Evolutionary conservation across 768 basidiomycete species (phyloP).

Genomic region (Russula olivacea): DNA sequence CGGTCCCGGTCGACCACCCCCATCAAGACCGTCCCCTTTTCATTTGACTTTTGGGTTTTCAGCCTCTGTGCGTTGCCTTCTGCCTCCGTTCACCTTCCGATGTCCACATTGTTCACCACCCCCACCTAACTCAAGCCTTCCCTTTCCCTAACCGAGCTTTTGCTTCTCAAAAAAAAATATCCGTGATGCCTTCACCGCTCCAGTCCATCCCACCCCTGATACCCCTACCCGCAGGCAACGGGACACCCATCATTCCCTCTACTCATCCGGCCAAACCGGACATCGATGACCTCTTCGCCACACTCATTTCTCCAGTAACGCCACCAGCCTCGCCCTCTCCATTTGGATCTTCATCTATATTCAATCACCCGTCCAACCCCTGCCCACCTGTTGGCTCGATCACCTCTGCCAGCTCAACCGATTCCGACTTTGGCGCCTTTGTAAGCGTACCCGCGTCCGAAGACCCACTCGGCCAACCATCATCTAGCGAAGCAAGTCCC

Average conservation of each 20-base stretch:
- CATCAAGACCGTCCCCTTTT: neutral
- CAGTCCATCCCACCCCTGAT: constrained; percentile 28
- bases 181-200: constrained; percentile 7
- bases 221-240: constrained; percentile 26
- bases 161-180: neutral
- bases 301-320: constrained; percentile 33
- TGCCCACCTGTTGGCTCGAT: constrained; percentile 15
- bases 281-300: constrained; percentile 34
- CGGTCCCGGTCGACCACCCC: neutral
- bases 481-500: neutral
- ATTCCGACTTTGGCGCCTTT: constrained; percentile 56
- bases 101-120: constrained; percentile 9
- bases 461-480: constrained; percentile 40
- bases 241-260: neutral
- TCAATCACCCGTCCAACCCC: neutral
- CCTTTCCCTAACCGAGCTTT: neutral
- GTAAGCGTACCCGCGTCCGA: constrained; percentile 50
- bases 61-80: neutral
- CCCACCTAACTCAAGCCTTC: neutral
- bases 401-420: constrained; percentile 13
- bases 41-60: constrained; percentile 9
- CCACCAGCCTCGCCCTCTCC: constrained; percentile 31
- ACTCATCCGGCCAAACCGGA: constrained; percentile 14
- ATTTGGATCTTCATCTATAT: constrained; percentile 11
- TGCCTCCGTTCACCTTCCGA: constrained; percentile 1